Evolutionary conservation across 192 early-diverging fungal species (phyloP), one percentile per base, ranked within the genome.

Genomic region (Rhizoclosmatium globosum): DNA sequence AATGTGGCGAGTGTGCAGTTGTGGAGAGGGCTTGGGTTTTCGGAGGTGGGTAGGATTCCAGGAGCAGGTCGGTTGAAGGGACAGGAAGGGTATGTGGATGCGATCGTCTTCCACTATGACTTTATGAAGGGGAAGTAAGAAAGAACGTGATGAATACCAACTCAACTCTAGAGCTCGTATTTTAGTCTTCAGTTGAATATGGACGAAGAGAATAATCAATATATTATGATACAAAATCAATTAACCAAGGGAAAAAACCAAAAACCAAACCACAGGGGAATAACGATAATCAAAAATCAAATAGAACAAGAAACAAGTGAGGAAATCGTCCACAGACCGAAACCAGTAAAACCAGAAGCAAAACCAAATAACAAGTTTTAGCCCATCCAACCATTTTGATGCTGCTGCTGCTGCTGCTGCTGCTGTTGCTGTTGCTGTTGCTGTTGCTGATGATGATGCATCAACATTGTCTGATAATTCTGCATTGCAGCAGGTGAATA

Each of bases 51-150:
- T 3, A 78, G 89, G 2, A 56, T 95, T 23, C 93, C 93, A 41
- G 88, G 90, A 41, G 92, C 90, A 38, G 94, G 88, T 41, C 75
- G 92, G 64, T 85, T 84, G 19, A 67, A 78, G 3, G 53, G 57
- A 23, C n/a, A 7, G 43, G 91, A 90, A 31, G 77, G 87, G 66
- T 86, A 79, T 43, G 90, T 92, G 2, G 92, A 94, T 85, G 94
- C 92, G 0, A 84, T 95, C 56, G 87, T 92, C 47, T 94, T 93
- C 79, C 87, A 95, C 74, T 92, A 92, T 76, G 94, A 95, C 72
- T 95, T 95, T 82, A 61, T 47, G 41, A 76, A 58, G 11, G 53
- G n/a, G n/a, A n/a, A n/a, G n/a, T n/a, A n/a, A n/a, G n/a, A n/a
- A n/a, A n/a, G n/a, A n/a, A n/a, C n/a, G n/a, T n/a, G n/a, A n/a